Conservation (phyloP, 108 stramenopile genomes). For the Discostella pseudostelligera region DNA sequence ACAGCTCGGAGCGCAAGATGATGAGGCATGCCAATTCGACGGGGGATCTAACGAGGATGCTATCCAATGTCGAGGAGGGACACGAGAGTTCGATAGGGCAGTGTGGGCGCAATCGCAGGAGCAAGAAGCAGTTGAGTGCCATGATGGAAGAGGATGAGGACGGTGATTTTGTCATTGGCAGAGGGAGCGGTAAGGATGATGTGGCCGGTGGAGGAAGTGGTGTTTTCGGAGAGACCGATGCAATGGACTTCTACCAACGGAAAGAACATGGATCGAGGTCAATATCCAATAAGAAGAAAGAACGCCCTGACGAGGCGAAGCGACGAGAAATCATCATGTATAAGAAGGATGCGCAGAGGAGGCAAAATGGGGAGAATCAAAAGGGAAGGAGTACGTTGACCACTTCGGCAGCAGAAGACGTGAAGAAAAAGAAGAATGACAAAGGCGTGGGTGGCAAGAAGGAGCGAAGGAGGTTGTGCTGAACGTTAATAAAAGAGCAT, state of each 20-base stretch:
- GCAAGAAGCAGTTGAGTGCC: conserved; percentile 29
- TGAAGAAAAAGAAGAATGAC: conserved; percentile 21
- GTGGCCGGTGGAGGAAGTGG: conserved; percentile 35
- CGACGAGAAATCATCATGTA: conserved; percentile 75
- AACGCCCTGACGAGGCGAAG: conserved; percentile 81
- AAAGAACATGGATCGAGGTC: conserved; percentile 61
- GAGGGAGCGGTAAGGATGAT: conserved; percentile 24
- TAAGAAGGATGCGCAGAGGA: conserved; percentile 71
- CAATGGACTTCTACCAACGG: conserved; percentile 71
- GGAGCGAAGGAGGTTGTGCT: conserved; percentile 26
- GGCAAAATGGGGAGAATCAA: conserved; percentile 30
- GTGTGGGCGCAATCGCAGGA: conserved; percentile 14
- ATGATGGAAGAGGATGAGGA: conserved; percentile 47
- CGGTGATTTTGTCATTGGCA: conserved; percentile 39
- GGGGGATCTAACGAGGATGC: conserved; percentile 36
- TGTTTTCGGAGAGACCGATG: conserved; percentile 72
- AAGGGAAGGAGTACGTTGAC: conserved; percentile 1
- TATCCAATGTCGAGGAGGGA: conserved; percentile 13
- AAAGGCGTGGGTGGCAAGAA: conserved; percentile 37
- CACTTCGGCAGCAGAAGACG: neutral
- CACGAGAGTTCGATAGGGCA: conserved; percentile 18
- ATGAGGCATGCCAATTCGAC: conserved; percentile 44
- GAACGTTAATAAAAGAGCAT: too few species aligned
- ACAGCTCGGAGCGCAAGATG: conserved; percentile 6
- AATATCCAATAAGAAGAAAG: conserved; percentile 59